These are phyloP conservation scores for Boletus sp. DNA, from an alignment of 768 basidiomycete genomes.

Conservation along the genomic window DNA sequence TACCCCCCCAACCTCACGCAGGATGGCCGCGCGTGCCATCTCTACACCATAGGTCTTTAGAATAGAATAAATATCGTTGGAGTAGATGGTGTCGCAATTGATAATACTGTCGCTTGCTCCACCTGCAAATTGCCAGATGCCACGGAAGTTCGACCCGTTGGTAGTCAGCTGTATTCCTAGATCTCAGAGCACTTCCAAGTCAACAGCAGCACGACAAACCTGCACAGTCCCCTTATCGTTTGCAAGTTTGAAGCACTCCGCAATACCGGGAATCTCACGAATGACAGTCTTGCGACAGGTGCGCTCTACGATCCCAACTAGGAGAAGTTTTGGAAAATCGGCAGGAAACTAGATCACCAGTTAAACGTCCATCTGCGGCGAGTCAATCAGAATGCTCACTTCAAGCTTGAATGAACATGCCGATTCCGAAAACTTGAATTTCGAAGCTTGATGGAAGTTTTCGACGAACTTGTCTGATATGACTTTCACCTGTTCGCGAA, in stretches of 20 bases:
- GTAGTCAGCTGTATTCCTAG: conserved; percentile 58
- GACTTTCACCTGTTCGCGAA: conserved; percentile 42
- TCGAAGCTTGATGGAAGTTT: conserved; percentile 62
- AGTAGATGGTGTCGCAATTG: conserved; percentile 79
- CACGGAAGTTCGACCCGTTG: conserved; percentile 91
- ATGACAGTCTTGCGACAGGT: conserved; percentile 82
- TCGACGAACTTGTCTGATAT: conserved; percentile 54
- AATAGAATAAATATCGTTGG: conserved; percentile 94
- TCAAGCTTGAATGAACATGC: conserved; percentile 80
- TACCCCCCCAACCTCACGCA: conserved; percentile 87
- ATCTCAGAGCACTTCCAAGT: background rate
- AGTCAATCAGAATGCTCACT: conserved; percentile 46
- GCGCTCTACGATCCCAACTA: conserved; percentile 91
- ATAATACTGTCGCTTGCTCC: conserved; percentile 56
- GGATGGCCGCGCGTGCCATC: conserved; percentile 88
- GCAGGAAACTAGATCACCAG: conserved; percentile 65
- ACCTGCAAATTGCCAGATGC: conserved; percentile 78
- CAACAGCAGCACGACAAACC: conserved; percentile 34
- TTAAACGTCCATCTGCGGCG: background rate
- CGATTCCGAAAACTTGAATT: conserved; percentile 66
- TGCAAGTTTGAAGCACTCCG: conserved; percentile 70
- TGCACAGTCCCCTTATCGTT: conserved; percentile 51
- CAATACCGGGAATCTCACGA: conserved; percentile 87
- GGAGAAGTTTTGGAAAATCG: conserved; percentile 87
- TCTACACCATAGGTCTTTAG: conserved; percentile 94